Percentiles rank a stretch among this genome's conserved stretches.
phyloP scores from a whole-genome alignment of 2,329 filamentous ascomycete genomes.

The Fusarium chlamydosporum region DNA sequence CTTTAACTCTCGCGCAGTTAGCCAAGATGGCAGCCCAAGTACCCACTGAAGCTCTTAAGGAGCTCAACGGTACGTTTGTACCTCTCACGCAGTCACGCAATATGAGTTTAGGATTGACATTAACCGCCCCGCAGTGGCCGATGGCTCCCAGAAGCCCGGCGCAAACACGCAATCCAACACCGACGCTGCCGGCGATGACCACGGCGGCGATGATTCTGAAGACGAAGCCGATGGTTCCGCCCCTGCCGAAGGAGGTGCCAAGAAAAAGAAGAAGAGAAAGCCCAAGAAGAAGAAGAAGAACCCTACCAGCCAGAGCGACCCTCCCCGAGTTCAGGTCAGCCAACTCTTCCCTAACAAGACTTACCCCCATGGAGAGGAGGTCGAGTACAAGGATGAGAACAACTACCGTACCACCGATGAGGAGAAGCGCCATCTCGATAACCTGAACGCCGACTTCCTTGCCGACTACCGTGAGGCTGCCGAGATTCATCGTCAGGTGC shows the following conservation, averaged over 20 bases:
- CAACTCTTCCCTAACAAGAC: constrained; percentile 79
- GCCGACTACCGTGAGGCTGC: constrained; percentile 85
- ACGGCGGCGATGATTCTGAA: constrained; percentile 67
- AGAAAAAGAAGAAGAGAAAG: constrained; percentile 79
- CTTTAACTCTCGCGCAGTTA: constrained; percentile 36
- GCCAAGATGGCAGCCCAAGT: constrained; percentile 61
- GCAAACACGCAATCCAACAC: constrained; percentile 59
- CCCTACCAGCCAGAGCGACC: constrained; percentile 78
- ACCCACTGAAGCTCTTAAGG: constrained; percentile 61
- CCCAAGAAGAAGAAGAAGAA: constrained; percentile 88
- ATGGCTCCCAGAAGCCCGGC: constrained; percentile 58
- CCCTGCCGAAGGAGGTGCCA: constrained; percentile 56
- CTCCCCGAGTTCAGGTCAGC: constrained; percentile 78
- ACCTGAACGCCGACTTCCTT: constrained; percentile 84
- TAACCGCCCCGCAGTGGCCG: constrained; percentile 55
- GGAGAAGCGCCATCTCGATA: constrained; percentile 86
- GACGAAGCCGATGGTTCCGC: constrained; percentile 62
- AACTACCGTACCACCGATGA: constrained; percentile 82
- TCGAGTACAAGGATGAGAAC: constrained; percentile 84
- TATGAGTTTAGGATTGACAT: constrained; percentile 23
- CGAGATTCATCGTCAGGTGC: constrained; percentile 91
- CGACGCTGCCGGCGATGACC: constrained; percentile 59
- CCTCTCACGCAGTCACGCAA: background rate
- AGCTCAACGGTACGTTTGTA: constrained; percentile 57
- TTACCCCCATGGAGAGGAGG: constrained; percentile 83